Conservation (phyloP, 1,284 basidiomycete species). For the Ganoderma sp. region DNA sequence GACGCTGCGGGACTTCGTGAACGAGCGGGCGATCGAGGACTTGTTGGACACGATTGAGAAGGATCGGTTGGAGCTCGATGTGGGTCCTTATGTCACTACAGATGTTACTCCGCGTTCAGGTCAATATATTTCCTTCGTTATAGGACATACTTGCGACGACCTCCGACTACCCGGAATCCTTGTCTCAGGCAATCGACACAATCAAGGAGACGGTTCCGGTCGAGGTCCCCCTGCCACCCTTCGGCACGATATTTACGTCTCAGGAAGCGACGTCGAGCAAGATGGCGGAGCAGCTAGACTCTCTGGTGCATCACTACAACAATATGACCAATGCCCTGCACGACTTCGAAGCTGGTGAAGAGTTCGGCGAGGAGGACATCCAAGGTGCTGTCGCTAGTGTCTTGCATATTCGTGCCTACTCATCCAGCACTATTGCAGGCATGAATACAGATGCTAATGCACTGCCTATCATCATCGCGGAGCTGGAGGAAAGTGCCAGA, state of each 20-base stretch:
- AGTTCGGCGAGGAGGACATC: conserved; percentile 69
- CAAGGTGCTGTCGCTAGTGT: conserved; percentile 51
- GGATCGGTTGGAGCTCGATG: conserved; percentile 69
- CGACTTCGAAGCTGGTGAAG: conserved; percentile 69
- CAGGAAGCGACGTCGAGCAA: conserved; percentile 62
- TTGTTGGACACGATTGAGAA: conserved; percentile 72
- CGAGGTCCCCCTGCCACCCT: conserved; percentile 45
- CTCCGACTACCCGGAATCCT: conserved; percentile 67
- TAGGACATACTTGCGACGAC: conserved; percentile 68
- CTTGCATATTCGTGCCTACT: background rate
- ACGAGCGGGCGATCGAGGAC: conserved; percentile 79
- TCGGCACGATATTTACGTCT: conserved; percentile 55
- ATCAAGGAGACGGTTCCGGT: conserved; percentile 60
- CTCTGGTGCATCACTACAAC: conserved; percentile 72
- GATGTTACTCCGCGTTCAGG: too few species aligned
- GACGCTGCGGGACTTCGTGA: conserved; percentile 80
- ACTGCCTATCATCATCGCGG: conserved; percentile 71
- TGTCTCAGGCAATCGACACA: conserved; percentile 57
- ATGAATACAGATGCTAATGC: conserved; percentile 81
- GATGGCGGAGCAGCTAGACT: conserved; percentile 78
- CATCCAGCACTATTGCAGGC: conserved; percentile 46
- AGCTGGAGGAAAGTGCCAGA: conserved; percentile 63
- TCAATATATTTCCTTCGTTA: conserved; percentile 5
- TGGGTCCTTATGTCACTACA: conserved; percentile 42
- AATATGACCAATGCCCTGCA: conserved; percentile 71